These are phyloP conservation scores for Coemansia sp. DNA, from an alignment of 192 early-diverging fungal genomes.

Conservation along the genomic window DNA sequence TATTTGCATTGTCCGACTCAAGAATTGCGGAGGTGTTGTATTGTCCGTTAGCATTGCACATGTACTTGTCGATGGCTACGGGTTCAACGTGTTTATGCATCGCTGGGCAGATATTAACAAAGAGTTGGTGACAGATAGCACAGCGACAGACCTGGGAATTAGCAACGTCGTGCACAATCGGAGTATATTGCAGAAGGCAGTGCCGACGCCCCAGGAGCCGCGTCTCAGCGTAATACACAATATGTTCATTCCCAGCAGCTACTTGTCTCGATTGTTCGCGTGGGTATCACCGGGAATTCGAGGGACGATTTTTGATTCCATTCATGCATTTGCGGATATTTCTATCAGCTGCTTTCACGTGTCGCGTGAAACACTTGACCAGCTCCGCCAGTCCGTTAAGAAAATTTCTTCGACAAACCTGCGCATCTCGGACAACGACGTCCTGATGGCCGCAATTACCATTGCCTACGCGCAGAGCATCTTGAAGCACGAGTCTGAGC, in stretches of 20 bases:
- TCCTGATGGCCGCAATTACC: slow-evolving; percentile 5
- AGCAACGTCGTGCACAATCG: not conserved
- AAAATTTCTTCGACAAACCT: not conserved
- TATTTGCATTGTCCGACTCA: slow-evolving; percentile 2
- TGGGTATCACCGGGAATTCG: slow-evolving; percentile 15
- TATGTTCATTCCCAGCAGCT: not conserved
- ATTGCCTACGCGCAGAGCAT: slow-evolving; percentile 13
- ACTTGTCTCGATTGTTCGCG: slow-evolving; percentile 2
- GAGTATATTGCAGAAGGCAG: not conserved
- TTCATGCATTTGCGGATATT: not conserved
- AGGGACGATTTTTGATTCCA: not conserved
- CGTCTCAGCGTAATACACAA: not conserved
- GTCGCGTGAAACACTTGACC: not conserved
- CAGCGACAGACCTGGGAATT: not conserved
- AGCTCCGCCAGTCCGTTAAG: not conserved
- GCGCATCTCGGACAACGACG: slow-evolving; percentile 20
- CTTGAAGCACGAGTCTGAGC: not conserved
- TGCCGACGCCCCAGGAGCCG: not conserved
- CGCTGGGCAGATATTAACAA: slow-evolving; percentile 15
- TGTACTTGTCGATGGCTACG: slow-evolving; percentile 11
- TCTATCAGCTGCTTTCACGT: slow-evolving; percentile 13
- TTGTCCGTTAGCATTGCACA: slow-evolving; percentile 10
- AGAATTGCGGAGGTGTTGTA: slow-evolving; percentile 17
- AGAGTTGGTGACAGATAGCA: not conserved
- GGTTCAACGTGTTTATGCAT: slow-evolving; percentile 12